These are phyloP conservation scores for Stephania japonica DNA, from an alignment of 164 flowering plant species.

Conservation along the genomic window DNA sequence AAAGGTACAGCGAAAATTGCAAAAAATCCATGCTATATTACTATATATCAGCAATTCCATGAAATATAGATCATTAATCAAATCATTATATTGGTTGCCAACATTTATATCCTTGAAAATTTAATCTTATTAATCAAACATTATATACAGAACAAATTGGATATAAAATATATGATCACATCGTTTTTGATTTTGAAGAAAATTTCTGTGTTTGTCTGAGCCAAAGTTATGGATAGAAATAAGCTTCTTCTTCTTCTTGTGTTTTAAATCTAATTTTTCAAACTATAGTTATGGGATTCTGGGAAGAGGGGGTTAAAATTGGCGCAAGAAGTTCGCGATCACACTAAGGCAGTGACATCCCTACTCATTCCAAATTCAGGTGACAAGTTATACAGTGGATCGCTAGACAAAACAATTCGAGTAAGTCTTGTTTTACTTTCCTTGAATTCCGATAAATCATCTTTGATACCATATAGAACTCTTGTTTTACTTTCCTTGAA, in stretches of 20 bases:
- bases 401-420: constrained; percentile 72
- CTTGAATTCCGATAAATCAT: background rate
- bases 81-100: background rate
- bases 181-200: background rate
- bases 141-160: background rate
- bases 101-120: no score
- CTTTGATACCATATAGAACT: background rate
- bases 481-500: background rate
- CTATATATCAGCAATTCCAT: background rate
- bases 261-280: background rate
- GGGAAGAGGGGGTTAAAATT: constrained; percentile 41
- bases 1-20: constrained; percentile 34
- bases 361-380: constrained; percentile 44
- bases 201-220: background rate
- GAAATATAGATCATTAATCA: background rate
- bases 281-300: constrained; percentile 54
- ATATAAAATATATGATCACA: no score
- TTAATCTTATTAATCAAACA: no score
- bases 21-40: background rate
- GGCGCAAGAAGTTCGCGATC: constrained; percentile 61
- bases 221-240: background rate
- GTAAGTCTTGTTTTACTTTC: constrained; percentile 22
- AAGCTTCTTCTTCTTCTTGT: background rate
- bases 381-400: constrained; percentile 66
- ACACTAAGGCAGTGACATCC: constrained; percentile 61